Conservation (phyloP, 176 grass and related monocot species). For the Oryza australiensis region DNA sequence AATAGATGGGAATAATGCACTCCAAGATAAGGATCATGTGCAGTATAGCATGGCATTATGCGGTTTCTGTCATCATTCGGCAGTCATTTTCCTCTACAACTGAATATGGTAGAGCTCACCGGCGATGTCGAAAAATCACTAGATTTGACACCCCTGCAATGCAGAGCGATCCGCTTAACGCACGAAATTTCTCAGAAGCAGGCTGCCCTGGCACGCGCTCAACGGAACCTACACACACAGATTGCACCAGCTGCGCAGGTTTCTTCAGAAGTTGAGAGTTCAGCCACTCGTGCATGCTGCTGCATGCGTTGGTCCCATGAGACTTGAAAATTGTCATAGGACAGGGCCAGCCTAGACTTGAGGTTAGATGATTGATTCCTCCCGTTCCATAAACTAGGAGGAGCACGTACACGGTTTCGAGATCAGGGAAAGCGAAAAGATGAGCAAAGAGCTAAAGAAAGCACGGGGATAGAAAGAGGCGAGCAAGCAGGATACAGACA, state of each 20-base stretch:
- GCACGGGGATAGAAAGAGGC: background rate
- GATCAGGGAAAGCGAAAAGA: slow-evolving; percentile 48
- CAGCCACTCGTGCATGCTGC: background rate
- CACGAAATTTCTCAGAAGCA: background rate
- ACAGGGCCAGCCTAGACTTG: background rate
- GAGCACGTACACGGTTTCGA: slow-evolving; percentile 39
- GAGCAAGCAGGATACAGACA: slow-evolving; percentile 11
- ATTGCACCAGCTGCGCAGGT: background rate
- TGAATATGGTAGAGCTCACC: background rate
- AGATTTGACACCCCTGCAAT: background rate
- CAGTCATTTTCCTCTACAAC: background rate
- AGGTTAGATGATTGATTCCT: slow-evolving; percentile 4
- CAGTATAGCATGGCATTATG: background rate
- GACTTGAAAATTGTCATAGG: background rate
- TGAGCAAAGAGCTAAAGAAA: background rate
- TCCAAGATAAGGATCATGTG: background rate
- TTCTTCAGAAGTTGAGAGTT: slow-evolving; percentile 4
- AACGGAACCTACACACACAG: background rate
- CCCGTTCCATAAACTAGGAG: slow-evolving; percentile 26
- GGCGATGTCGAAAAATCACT: background rate
- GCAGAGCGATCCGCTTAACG: background rate
- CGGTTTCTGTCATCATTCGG: background rate
- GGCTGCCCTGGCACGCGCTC: background rate
- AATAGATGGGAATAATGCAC: background rate
- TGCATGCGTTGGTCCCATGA: slow-evolving; percentile 10